Percentiles rank a stretch among this genome's conserved stretches.
Conservation (phyloP, 768 basidiomycete genomes). For the Mycena galericulata region DNA sequence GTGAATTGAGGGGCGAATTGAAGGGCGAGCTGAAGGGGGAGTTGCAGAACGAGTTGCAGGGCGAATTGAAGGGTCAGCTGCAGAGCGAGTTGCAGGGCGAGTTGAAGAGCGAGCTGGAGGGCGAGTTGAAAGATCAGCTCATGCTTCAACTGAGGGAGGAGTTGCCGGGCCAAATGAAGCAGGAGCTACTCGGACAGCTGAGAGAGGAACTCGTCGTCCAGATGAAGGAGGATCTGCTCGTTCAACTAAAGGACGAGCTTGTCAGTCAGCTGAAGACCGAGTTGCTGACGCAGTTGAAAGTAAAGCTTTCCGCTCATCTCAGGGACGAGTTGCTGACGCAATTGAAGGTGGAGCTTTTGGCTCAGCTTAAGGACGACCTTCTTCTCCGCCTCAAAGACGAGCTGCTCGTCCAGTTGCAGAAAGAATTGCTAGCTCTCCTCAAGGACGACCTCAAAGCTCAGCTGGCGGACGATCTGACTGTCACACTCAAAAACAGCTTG, state of each 20-base stretch:
- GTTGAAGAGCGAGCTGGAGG: slow-evolving; percentile 15
- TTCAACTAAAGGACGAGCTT: slow-evolving; percentile 25
- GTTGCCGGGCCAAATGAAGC: slow-evolving; percentile 12
- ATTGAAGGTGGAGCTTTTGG: slow-evolving; percentile 22
- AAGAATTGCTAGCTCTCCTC: slow-evolving; percentile 19
- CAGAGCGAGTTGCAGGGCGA: slow-evolving; percentile 3
- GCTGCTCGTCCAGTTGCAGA: slow-evolving; percentile 14
- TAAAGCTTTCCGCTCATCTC: slow-evolving; percentile 20
- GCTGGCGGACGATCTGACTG: slow-evolving; percentile 28
- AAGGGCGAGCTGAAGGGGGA: slow-evolving; percentile 17
- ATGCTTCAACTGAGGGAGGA: slow-evolving; percentile 10
- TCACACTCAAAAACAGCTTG: slow-evolving; percentile 19
- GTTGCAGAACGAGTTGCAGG: slow-evolving; percentile 28
- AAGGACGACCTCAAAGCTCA: slow-evolving; percentile 27
- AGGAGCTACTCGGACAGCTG: neutral
- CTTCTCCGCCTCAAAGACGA: slow-evolving; percentile 30
- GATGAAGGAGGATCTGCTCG: slow-evolving; percentile 24
- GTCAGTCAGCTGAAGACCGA: slow-evolving; percentile 24
- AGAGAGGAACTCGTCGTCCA: neutral
- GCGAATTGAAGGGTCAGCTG: slow-evolving; percentile 20
- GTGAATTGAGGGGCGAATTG: slow-evolving; percentile 19
- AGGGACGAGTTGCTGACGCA: slow-evolving; percentile 23
- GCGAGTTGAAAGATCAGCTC: slow-evolving; percentile 19
- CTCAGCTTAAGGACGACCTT: slow-evolving; percentile 26
- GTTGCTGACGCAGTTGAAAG: slow-evolving; percentile 23